Evolutionary conservation across 140 eudicot species (phyloP), one percentile per base, ranked within the genome.

Genomic region (Cichorium intybus): DNA sequence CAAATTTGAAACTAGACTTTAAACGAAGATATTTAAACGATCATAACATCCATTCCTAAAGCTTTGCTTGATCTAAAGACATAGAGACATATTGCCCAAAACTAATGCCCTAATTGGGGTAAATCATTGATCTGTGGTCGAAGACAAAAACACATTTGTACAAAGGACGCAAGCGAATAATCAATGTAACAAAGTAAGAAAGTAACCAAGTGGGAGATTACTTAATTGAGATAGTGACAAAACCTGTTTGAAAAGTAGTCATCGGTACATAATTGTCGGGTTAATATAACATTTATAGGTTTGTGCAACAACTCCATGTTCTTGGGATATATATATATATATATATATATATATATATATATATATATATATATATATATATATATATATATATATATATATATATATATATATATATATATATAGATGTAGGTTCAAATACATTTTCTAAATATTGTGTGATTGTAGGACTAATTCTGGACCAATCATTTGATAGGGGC

Each of bases 291-390:
- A 39, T 72, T n/a, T 51, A 54, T 70, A 50, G 50, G 58, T 39
- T 53, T 72, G 29, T 41, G 55, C 39, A 72, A 62, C 77, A 20
- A 72, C 77, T 72, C 65, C 71, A 72, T 62, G 71, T 72, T 63
- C 71, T 53, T 72, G 71, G 71, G 71, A 53, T 49, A 26, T 27
- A 27, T 39, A 22, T 71, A 51, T 20, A 37, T 46, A 28, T 27
- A 21, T 21, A 29, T 22, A 33, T 51, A 66, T 14, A 34, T 31
- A 34, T 21, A 7, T 16, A 33, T 7, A 51, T 51, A 34, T 24
- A 12, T 18, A 27, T 27, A 27, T 27, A 27, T 27, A 27, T 27
- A 27, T 27, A 27, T 27, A 27, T 27, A 27, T 27, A 27, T 27
- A 27, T 27, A 27, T 27, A 27, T 27, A 27, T 27, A 27, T 27